Evolutionary conservation across 2,329 filamentous ascomycete genomes (phyloP), one percentile per base, ranked within the genome.

Genomic region (Drechslerella dactyloides): DNA sequence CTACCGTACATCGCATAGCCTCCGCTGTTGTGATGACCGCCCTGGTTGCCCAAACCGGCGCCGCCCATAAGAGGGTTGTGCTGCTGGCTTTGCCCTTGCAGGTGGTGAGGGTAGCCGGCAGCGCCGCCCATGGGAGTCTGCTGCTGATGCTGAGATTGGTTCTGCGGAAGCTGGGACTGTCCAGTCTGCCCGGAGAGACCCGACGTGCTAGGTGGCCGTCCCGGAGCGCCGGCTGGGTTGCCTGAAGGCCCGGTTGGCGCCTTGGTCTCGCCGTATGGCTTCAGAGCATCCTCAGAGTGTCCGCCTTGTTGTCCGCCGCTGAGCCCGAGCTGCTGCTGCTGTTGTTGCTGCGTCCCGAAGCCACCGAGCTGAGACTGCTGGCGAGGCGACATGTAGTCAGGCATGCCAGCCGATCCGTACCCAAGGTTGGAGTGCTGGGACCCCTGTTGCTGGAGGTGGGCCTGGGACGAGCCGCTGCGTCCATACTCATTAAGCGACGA

Each of bases 391-490:
- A 77, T 59, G 57, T 76, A 77, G 50, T 77, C 75, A 21, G 75
- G 76, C 58, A 77, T 72, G 42, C 65, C 59, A 19, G 57, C 74
- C 4, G 73, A 69, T 33, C 75, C 75, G 23, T 75, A 73, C 17
- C 73, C 75, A 44, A 74, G 62, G 27, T 73, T 74, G 17, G 74
- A 69, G 42, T 75, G 74, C 57, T 76, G 75, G 8, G 75, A 69
- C 72, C 80, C 79, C 30, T 50, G 53, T n/a, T 56, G 54, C 17
- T 64, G 60, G 19, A 52, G 42, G 15, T 72, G 68, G 53, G 78
- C 76, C 35, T 75, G 74, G 55, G 79, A 77, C 60, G 77, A 74
- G 55, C 76, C 77, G 73, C 73, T 75, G 17, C 76, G 75, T 44
- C 61, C 65, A 51, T 76, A 77, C 42, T 77, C 75, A 40, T 69